phyloP scores from a whole-genome alignment of 2,329 filamentous ascomycete genomes.

The Arthroderma sp. region DNA sequence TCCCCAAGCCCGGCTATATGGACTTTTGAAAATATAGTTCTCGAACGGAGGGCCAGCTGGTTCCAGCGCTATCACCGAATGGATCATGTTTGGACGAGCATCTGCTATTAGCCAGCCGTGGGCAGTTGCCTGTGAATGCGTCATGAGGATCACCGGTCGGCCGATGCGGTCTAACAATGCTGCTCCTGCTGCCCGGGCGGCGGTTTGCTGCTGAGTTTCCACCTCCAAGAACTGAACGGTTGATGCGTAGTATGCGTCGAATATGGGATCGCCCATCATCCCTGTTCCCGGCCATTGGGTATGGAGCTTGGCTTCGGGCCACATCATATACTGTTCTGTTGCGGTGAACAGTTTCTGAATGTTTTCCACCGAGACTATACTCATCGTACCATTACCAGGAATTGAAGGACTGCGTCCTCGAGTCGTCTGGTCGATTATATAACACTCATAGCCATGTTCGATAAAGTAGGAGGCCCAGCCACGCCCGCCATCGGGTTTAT shows the following conservation, averaged over 20 bases:
- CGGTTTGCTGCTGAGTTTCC: conserved; percentile 20
- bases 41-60: conserved; percentile 43
- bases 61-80: conserved; percentile 42
- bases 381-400: conserved; percentile 11
- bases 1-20: conserved; percentile 31
- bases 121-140: conserved; percentile 41
- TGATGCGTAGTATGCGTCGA: conserved; percentile 23
- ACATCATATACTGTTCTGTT: conserved; percentile 12
- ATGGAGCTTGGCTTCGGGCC: conserved; percentile 29
- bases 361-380: conserved; percentile 9
- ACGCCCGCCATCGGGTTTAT: conserved; percentile 34
- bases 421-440: conserved; percentile 29
- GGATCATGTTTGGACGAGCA: conserved; percentile 36
- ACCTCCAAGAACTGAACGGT: conserved; percentile 31
- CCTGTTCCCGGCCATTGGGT: conserved; percentile 32
- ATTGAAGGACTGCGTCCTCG: conserved; percentile 20
- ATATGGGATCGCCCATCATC: conserved; percentile 21
- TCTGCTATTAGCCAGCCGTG: conserved; percentile 39
- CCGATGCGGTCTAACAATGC: conserved; percentile 20
- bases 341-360: conserved; percentile 19
- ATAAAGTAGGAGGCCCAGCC: conserved; percentile 38
- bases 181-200: conserved; percentile 27
- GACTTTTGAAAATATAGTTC: conserved; percentile 29
- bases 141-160: conserved; percentile 25
- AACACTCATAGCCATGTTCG: conserved; percentile 32